Conservation (phyloP, 208 protist genomes). For the Kentomonas sorsogonicus region DNA sequence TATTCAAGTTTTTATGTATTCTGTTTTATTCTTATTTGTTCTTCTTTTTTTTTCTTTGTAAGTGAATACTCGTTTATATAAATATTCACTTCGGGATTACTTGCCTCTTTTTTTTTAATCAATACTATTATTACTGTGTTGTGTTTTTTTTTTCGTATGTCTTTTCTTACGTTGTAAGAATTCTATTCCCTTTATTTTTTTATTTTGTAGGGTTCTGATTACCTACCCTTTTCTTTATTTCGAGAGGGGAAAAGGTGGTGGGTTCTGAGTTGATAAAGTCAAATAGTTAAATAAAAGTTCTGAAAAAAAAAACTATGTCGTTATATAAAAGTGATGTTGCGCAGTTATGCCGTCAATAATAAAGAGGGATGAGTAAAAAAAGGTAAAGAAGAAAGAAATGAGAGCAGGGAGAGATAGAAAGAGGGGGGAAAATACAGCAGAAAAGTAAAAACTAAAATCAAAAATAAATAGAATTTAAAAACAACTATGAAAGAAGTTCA, state of each 20-base stretch:
- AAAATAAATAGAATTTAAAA: not conserved
- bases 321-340: too few relatives aligned
- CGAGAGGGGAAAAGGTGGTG: too few relatives aligned
- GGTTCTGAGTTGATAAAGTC: not conserved
- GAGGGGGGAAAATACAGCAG: not conserved
- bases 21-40: too few relatives aligned
- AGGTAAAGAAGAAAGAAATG: too few relatives aligned
- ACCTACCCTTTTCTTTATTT: too few relatives aligned
- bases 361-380: too few relatives aligned
- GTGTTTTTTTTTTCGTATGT: not conserved
- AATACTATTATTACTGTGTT: too few relatives aligned
- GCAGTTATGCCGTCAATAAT: too few relatives aligned
- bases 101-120: constrained; percentile 8
- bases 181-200: too few relatives aligned
- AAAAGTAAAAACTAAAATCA: not conserved
- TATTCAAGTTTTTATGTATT: not conserved
- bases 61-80: not conserved
- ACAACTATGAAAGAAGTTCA: not conserved
- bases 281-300: not conserved
- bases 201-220: too few relatives aligned
- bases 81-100: not conserved
- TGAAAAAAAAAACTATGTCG: too few relatives aligned
- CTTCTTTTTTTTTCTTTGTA: not conserved
- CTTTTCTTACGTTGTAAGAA: not conserved
- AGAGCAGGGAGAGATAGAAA: too few relatives aligned